A percentile compares a stretch with the other conserved stretches of the same genome.
These are phyloP conservation scores for Melampsora larici-populina DNA, from an alignment of 1,284 basidiomycete species.

Conservation along the genomic window DNA sequence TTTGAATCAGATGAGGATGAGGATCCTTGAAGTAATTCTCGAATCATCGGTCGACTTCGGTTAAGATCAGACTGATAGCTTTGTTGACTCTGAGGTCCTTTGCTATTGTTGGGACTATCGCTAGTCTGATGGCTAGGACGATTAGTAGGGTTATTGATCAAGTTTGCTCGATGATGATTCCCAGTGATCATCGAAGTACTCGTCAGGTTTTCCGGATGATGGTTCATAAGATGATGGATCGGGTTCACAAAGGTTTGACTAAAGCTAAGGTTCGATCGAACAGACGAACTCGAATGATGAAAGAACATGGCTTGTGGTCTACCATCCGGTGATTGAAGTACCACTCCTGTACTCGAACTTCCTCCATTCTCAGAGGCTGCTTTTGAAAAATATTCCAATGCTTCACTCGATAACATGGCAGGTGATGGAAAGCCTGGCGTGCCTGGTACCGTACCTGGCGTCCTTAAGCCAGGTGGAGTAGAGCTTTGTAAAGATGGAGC, in stretches of 20 bases:
- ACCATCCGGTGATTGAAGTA: constrained; percentile 36
- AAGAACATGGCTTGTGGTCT: constrained; percentile 42
- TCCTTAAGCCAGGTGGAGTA: constrained; percentile 35
- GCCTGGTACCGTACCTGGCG: constrained; percentile 39
- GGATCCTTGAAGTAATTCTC: neutral
- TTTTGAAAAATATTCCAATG: constrained; percentile 42
- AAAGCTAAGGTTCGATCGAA: neutral
- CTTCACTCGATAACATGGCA: constrained; percentile 33
- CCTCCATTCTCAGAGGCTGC: constrained; percentile 39
- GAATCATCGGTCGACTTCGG: constrained; percentile 17
- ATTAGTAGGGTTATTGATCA: neutral
- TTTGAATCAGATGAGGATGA: too few relatives aligned
- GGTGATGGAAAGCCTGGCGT: constrained; percentile 37
- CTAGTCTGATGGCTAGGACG: constrained; percentile 1
- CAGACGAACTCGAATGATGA: constrained; percentile 31
- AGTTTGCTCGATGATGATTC: too few relatives aligned
- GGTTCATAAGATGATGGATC: too few relatives aligned
- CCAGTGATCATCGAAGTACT: too few relatives aligned
- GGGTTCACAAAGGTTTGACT: too few relatives aligned
- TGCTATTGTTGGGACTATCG: neutral
- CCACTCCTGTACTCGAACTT: constrained; percentile 28
- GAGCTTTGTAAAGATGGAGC: constrained; percentile 18
- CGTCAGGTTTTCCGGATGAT: too few relatives aligned
- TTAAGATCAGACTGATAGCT: neutral
- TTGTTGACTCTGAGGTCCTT: neutral